Base-by-base conservation (phyloP, 2,329 filamentous ascomycete genomes). In the Fusarium decemcellulare region DNA sequence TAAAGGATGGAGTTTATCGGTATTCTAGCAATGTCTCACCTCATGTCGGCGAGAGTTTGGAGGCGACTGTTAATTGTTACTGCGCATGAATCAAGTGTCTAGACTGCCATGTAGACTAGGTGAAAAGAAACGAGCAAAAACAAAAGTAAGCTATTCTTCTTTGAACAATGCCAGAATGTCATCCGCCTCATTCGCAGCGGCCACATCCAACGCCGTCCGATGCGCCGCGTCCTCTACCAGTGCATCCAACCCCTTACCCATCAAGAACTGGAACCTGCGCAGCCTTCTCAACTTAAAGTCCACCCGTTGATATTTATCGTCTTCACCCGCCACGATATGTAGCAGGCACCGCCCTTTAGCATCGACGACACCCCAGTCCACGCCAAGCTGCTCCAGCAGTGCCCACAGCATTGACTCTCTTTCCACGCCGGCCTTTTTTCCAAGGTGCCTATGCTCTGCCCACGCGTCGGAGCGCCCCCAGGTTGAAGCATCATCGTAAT, bases 121-220 rank as follows among this genome's bases (percentile, higher is more conserved):
- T n/a, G 18, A 42, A 8, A 42, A 5, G 8, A 1, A 8, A 18
- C 18, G 15, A 10, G 18, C 11, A 18, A n/a, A 42, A 42, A 10
- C 39, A 18, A 42, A 0, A 5, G 8, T 5, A 11, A 42, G 39
- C 39, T 18, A 42, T 42, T 42, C 39, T 1, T 4, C 39, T n/a
- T 42, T 42, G 6, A 42, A 42, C n/a, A 42, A 42, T 18, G 15
- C 4, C 15, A 42, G 39, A 42, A 42, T 42, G 1, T 42, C 39
- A 42, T 42, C 39, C 15, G 39, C 39, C 15, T n/a, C 15, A 15
- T 11, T 42, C 39, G 39, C 39, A 42, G 39, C 39, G 8, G 39
- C 39, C 39, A 54, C 29, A 34, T 44, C 51, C 15, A 54, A 27
- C 12, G 51, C 15, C 14, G 51, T 54, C 11, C n/a, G 52, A 36